Evolutionary conservation across 2,329 filamentous ascomycete genomes (phyloP).

Genomic region (Aspergillus luchuensis): DNA sequence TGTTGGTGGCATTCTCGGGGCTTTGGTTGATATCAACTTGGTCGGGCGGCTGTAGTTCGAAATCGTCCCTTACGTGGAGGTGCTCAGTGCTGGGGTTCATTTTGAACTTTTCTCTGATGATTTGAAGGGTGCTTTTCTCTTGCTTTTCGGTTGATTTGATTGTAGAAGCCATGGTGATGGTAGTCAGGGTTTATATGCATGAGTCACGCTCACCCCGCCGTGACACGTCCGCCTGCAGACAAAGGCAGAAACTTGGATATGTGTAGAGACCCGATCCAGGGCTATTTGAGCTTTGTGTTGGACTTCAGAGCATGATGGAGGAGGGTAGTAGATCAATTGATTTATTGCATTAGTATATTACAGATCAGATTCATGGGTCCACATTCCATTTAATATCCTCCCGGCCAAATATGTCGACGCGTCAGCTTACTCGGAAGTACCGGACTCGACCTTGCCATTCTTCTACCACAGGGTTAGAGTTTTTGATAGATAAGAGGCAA

Average conservation of each 20-base stretch:
- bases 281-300: too few species aligned
- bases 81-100: neutral
- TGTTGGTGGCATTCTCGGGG: neutral
- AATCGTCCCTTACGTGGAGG: neutral
- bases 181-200: too few species aligned
- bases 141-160: too few species aligned
- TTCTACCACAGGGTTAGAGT: neutral
- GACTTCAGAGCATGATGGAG: too few species aligned
- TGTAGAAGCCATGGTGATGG: too few species aligned
- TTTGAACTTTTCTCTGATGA: neutral
- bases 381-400: neutral
- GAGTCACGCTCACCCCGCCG: too few species aligned
- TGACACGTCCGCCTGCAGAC: too few species aligned
- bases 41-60: neutral
- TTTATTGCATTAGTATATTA: neutral
- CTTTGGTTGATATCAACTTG: neutral
- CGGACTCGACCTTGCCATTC: slow-evolving; percentile 12
- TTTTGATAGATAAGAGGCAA: neutral
- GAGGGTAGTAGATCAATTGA: too few species aligned
- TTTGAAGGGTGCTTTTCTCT: too few species aligned
- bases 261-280: too few species aligned
- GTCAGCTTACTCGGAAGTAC: neutral
- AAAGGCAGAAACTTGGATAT: too few species aligned
- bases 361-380: neutral
- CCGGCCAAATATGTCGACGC: neutral